Percentiles rank a stretch among this genome's conserved stretches.
Conservation (phyloP, 257 asterid genomes). For the Petrea volubilis region DNA sequence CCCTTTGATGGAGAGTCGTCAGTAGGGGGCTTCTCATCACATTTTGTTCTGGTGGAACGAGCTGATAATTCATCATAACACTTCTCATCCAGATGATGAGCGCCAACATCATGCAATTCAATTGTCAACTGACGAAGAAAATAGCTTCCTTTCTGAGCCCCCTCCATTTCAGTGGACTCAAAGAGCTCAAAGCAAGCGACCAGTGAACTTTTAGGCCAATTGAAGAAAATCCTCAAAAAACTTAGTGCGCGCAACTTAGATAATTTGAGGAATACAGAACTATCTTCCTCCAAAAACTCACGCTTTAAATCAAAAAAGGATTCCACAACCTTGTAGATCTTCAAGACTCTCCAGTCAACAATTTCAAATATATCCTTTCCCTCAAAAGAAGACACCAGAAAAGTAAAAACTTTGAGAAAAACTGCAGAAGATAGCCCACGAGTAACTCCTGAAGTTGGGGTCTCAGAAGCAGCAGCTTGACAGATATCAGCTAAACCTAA, state of each 20-base stretch:
- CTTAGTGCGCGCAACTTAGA: slow-evolving; percentile 64
- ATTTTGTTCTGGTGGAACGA: slow-evolving; percentile 31
- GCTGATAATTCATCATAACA: slow-evolving; percentile 32
- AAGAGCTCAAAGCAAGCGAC: slow-evolving; percentile 76
- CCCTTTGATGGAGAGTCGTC: slow-evolving; percentile 33
- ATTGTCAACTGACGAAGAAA: slow-evolving; percentile 67
- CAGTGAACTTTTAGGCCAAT: slow-evolving; percentile 64
- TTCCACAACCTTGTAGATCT: slow-evolving; percentile 51
- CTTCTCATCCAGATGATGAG: slow-evolving; percentile 28
- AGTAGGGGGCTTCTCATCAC: slow-evolving; percentile 37
- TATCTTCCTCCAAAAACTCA: slow-evolving; percentile 58
- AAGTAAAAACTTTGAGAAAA: slow-evolving; percentile 57
- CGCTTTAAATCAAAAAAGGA: slow-evolving; percentile 46
- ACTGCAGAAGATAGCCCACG: slow-evolving; percentile 68
- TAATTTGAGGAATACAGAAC: slow-evolving; percentile 47
- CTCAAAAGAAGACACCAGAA: slow-evolving; percentile 68
- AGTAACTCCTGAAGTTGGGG: slow-evolving; percentile 55
- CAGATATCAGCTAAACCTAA: slow-evolving; percentile 75
- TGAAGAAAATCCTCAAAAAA: slow-evolving; percentile 65
- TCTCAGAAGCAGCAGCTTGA: slow-evolving; percentile 56
- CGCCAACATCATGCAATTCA: slow-evolving; percentile 48
- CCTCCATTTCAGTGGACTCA: slow-evolving; percentile 47
- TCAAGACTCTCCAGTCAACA: slow-evolving; percentile 58
- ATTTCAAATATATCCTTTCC: slow-evolving; percentile 68
- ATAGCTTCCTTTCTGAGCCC: slow-evolving; percentile 58